These are phyloP conservation scores for Chenopodium suecicum DNA, from an alignment of 148 eudicot genomes.

Conservation along the genomic window DNA sequence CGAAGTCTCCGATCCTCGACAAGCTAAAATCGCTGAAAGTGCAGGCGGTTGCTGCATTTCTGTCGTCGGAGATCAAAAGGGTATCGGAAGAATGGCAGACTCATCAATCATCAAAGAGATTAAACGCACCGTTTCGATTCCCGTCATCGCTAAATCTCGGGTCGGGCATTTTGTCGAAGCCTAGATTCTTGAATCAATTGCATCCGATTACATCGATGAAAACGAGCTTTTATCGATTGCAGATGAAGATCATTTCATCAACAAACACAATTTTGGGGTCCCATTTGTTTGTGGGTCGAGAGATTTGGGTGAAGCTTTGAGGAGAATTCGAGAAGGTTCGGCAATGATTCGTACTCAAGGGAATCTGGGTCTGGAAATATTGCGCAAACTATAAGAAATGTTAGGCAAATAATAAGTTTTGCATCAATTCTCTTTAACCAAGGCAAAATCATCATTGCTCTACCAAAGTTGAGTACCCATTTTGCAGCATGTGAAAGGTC, in stretches of 20 bases:
- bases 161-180: too few species aligned
- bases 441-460: too few species aligned
- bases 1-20: slow-evolving; percentile 39
- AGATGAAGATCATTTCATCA: too few species aligned
- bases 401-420: slow-evolving; percentile 63
- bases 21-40: slow-evolving; percentile 66
- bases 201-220: too few species aligned
- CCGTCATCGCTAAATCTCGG: too few species aligned
- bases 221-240: too few species aligned
- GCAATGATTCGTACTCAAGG: slow-evolving; percentile 69
- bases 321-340: slow-evolving; percentile 68
- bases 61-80: slow-evolving; percentile 21
- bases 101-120: slow-evolving; percentile 46
- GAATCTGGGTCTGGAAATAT: slow-evolving; percentile 40
- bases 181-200: too few species aligned
- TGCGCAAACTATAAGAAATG: slow-evolving; percentile 59
- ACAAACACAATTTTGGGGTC: too few species aligned
- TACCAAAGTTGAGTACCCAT: too few species aligned
- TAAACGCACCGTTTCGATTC: slow-evolving; percentile 37
- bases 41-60: slow-evolving; percentile 64
- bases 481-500: too few species aligned
- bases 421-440: too few species aligned
- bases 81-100: slow-evolving; percentile 54
- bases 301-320: slow-evolving; percentile 50
- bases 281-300: too few species aligned